Base-by-base conservation (phyloP, 345 rosid species). In the Atalantia buxifolia region DNA sequence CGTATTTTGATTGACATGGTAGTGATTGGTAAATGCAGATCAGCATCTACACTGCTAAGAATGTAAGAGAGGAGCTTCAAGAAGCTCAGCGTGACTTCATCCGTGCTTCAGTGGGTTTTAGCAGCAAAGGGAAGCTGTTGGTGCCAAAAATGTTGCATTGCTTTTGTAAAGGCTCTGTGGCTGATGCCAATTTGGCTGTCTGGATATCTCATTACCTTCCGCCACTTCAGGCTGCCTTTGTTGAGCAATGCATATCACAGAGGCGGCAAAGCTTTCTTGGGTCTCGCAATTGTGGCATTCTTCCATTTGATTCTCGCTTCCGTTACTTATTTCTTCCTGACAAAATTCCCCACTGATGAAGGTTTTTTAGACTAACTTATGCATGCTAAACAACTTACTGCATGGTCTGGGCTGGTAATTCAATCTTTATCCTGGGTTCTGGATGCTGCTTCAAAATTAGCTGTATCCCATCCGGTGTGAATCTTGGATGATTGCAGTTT, bases 131-230 rank as follows among this genome's bases (percentile, higher is more conserved):
- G 77, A 93, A 89, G 88, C 84, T 95, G 66, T 81, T 95, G 81
- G 92, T 95, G 56, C 97, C 97, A 22, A 91, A 92, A 81, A 82
- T 95, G 94, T 87, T 92, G 57, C 95, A 93, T 76, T 90, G 97
- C 83, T 93, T 87, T 67, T 90, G 90, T 14, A 94, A 86, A 82
- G 84, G 90, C 82, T 79, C 81, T 30, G 95, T 93, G 36, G 98
- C 91, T 56, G 97, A 93, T 78, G 66, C 88, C 36, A 88, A 87
- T 67, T 86, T 95, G 78, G 90, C 91, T 25, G 90, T 89, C 59
- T 95, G 98, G 98, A 95, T 90, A 75, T 91, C 98, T 21, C 88
- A 87, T 75, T 93, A 90, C 88, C 88, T 93, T 80, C 97, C 98
- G 6, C 84, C 92, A 18, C 76, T 78, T 38, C 97, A 92, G 62